These are phyloP conservation scores for Cornus florida DNA, from an alignment of 148 eudicot genomes.

Conservation along the genomic window DNA sequence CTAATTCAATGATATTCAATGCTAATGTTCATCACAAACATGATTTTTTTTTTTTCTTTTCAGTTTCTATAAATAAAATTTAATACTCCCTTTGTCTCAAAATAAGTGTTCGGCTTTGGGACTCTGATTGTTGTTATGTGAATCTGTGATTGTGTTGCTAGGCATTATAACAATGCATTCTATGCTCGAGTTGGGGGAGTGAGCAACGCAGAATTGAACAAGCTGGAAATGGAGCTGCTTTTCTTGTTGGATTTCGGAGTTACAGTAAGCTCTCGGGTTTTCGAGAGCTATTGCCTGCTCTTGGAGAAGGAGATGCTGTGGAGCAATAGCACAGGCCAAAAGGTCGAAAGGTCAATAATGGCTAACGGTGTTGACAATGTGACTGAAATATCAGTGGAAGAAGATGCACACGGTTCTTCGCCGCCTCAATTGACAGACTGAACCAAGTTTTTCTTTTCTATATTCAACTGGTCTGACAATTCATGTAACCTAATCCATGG, in stretches of 20 bases:
- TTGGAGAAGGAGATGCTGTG: slow-evolving; percentile 68
- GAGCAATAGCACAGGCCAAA: slow-evolving; percentile 13
- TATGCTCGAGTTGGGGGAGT: slow-evolving; percentile 93
- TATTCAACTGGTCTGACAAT: background rate
- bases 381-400: slow-evolving; percentile 37
- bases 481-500: background rate
- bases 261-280: slow-evolving; percentile 60
- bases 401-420: slow-evolving; percentile 39
- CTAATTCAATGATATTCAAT: too few species aligned
- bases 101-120: too few species aligned
- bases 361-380: slow-evolving; percentile 24
- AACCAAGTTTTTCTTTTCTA: background rate
- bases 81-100: too few species aligned
- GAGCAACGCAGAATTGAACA: slow-evolving; percentile 74
- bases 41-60: too few species aligned
- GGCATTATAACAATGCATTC: slow-evolving; percentile 91
- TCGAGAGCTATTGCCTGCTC: slow-evolving; percentile 84
- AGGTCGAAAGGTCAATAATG: slow-evolving; percentile 28
- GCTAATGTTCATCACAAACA: too few species aligned
- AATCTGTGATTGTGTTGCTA: slow-evolving; percentile 2
- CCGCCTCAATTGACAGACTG: slow-evolving; percentile 24
- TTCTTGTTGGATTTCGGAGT: slow-evolving; percentile 74
- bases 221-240: slow-evolving; percentile 78
- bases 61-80: too few species aligned
- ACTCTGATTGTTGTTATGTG: background rate